Evolutionary conservation across 495 filamentous ascomycete species (phyloP), one percentile per base, ranked within the genome.

Genomic region (Daldinia grandis): DNA sequence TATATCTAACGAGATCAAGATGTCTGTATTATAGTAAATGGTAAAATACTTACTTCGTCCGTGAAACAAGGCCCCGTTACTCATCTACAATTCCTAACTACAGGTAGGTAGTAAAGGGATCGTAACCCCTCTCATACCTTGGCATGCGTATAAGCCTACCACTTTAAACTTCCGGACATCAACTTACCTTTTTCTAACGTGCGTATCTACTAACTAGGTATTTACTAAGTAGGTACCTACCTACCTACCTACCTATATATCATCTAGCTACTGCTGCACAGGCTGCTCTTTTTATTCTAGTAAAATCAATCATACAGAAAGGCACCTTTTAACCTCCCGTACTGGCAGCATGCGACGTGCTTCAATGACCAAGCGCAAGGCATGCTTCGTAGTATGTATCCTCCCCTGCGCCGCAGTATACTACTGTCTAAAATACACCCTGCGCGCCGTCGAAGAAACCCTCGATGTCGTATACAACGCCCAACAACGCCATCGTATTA

Each of bases 391-490:
- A 35, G 9, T 3, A 37, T 47, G 37, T 7, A 30, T 47, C 27
- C 33, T 28, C 7, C 49, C 57, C 14, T 15, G 38, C 55, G n/a
- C 40, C n/a, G 65, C 27, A 21, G 27, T 47, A n/a, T 68, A 57
- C 25, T 63, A 33, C 19, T 50, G 62, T 42, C 5, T 51, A 4
- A 50, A 57, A 33, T 51, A 24, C 31, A 38, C 50, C n/a, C 5
- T 47, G 0, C 31, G 53, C 5, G 35, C 38, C 14, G 42, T 31
- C 21, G 25, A n/a, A 27, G 40, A 62, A 15, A 47, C 40, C 8
- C 5, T 54, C 5, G 10, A 25, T n/a, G 31, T 5, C 1, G 25
- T 53, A 53, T 1, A 24, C 12, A 14, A 5, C 19, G 47, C 47
- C 5, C 49, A 4, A 6, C 12, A 53, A 24, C 19, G 5, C 14